Base-by-base conservation (phyloP, 164 flowering plant genomes). In the Liquidambar formosana region DNA sequence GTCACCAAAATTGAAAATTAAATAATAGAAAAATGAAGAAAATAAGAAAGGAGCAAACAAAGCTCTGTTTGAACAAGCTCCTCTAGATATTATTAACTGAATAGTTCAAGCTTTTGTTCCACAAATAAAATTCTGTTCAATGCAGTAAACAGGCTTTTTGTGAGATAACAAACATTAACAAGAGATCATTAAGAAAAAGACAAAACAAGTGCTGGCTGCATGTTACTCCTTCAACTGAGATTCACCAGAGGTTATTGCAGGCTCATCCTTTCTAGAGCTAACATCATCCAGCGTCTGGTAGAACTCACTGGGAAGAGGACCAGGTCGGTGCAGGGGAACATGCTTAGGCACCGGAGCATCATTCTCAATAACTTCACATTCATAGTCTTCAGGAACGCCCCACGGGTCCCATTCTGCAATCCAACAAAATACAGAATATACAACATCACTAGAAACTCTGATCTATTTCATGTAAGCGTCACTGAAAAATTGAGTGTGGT, bases 371-470 rank as follows among this genome's bases (percentile, higher is more conserved):
- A n/a, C n/a, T n/a, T n/a, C n/a, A n/a, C n/a, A n/a, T n/a, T n/a
- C n/a, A n/a, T n/a, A n/a, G n/a, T 91, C 89, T 67, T 95, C 97
- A 16, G 97, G 96, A 61, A 95, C 91, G 74, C 92, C 96, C 97
- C 97, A 95, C 1, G 96, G 93, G 45, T 89, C 85, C 99, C 97
- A 93, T 74, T 95, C 99, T 93, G 91, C 73, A 81, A 48, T 43
- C 16, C 62, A 74, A 49, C 11, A 62, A 23, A 51, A 54, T 4
- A 38, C 22, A 65, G 2, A 47, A 66, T 10, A 61, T 28, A 65
- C 41, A 6, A 8, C 14, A 59, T 44, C 44, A 27, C 8, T 15
- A 57, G 2, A 45, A 54, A 38, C 0, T 15, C 47, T 54, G 0
- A 22, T 6, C 14, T 0, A 5, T 11, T 12, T 54, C 11, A 11